Evolutionary conservation across 2,329 filamentous ascomycete genomes (phyloP).

Genomic region (Trichoderma sp.): DNA sequence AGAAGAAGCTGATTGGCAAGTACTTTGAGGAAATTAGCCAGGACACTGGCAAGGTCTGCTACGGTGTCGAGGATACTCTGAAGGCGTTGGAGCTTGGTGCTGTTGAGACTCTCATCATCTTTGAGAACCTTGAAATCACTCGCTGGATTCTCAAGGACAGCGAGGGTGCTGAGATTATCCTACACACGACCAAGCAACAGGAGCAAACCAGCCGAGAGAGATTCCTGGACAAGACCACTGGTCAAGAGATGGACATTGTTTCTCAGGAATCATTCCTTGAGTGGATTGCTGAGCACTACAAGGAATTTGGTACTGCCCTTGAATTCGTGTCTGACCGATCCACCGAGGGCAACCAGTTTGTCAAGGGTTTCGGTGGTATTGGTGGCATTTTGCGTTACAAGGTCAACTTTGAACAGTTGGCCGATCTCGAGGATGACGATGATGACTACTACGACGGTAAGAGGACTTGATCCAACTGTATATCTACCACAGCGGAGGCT

Average conservation of each 20-base stretch:
- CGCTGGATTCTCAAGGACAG: constrained; percentile 86
- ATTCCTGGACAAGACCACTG: constrained; percentile 94
- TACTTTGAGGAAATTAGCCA: constrained; percentile 99
- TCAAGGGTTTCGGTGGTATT: constrained; percentile 98
- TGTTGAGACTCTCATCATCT: constrained; percentile 91
- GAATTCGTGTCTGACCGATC: constrained; percentile 98
- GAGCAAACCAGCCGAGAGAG: constrained; percentile 71
- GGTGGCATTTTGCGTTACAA: constrained; percentile 97
- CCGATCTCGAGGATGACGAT: constrained; percentile 78
- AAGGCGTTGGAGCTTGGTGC: constrained; percentile 96
- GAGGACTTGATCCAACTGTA: constrained; percentile 15
- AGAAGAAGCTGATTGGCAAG: constrained; percentile 98
- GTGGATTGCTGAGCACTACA: constrained; percentile 98
- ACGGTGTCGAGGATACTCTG: constrained; percentile 95
- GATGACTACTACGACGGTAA: constrained; percentile 84
- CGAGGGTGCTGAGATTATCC: constrained; percentile 65
- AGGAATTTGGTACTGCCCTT: constrained; percentile 90
- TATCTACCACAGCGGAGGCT: not conserved
- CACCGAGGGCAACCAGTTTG: constrained; percentile 98
- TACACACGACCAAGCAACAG: constrained; percentile 80
- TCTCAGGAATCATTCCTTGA: constrained; percentile 93
- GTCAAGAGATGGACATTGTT: constrained; percentile 94
- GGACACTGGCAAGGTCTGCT: constrained; percentile 95
- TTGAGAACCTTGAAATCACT: constrained; percentile 93
- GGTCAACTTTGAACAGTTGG: constrained; percentile 99